Base-by-base conservation (phyloP, 768 basidiomycete genomes). In the Plicaturopsis crispa region DNA sequence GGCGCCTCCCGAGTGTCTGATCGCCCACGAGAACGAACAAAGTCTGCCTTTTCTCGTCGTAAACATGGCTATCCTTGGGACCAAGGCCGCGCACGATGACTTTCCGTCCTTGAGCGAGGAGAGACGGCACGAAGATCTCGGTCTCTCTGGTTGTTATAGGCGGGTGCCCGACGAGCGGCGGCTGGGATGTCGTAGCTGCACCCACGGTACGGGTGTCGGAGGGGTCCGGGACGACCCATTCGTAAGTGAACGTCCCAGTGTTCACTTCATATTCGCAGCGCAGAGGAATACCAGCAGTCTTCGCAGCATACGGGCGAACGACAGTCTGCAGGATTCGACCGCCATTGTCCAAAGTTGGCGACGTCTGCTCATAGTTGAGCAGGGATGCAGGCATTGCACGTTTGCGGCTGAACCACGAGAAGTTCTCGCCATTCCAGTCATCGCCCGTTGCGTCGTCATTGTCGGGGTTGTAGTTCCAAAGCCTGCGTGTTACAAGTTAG, bases 341-440 rank as follows among this genome's bases (percentile, higher is more conserved):
- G 3, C 93, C 92, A 32, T 82, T 80, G 55, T 98, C 91, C 22
- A 92, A 69, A 4, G 79, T 75, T n/a, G 72, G 66, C 2, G 78
- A 70, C 14, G 63, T 63, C 56, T 86, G 85, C 6, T 72, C 68
- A 39, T 72, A 69, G 45, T 70, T 71, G 10, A 83, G 65, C 28
- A 78, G 52, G 0, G 70, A 71, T 0, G 69, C 52, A 1, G 73
- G 82, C 35, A 77, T 62, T 1, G 72, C 78, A 12, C 81, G 75
- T 24, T 56, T 60, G 31, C 65, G 62, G 50, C 78, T 79, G 70
- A 90, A 97, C 88, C 89, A 96, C 1, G 89, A 91, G 55, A 99
- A 97, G 62, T 93, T 96, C 60, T 99, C 93, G 38, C 86, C 89
- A 49, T 93, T 94, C 93, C 93, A 96, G 54, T 80, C 61, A 54